Evolutionary conservation across 441 rosid species (phyloP).

Genomic region (Mallotus japonicus): DNA sequence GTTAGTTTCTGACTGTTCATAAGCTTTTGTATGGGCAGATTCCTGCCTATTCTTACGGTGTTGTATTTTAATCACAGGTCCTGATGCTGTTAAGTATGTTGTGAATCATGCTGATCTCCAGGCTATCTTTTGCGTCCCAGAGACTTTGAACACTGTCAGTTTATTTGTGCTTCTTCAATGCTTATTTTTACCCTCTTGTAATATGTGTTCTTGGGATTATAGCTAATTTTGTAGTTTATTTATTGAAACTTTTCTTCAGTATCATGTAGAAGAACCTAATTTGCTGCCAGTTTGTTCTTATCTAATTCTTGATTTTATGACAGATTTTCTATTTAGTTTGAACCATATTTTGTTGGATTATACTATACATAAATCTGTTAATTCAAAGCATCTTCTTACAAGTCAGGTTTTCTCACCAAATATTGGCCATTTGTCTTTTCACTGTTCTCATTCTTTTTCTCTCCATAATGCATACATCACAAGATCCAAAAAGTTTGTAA

Average conservation of each 20-base stretch:
- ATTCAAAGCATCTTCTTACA: no score
- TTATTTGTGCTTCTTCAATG: slow-evolving; percentile 19
- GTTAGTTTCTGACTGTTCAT: slow-evolving; percentile 32
- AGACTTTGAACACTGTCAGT: slow-evolving; percentile 74
- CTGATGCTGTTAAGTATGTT: slow-evolving; percentile 87
- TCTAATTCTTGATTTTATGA: no score
- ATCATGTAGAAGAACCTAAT: no score
- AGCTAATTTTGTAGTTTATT: neutral
- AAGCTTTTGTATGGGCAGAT: slow-evolving; percentile 10
- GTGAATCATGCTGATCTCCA: slow-evolving; percentile 82
- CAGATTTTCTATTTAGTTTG: no score
- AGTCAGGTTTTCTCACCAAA: no score
- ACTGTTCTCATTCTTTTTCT: neutral
- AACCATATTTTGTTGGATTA: no score
- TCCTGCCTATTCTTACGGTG: slow-evolving; percentile 14
- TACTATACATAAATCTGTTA: no score
- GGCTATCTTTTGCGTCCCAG: slow-evolving; percentile 87
- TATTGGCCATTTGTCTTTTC: no score
- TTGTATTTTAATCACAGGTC: slow-evolving; percentile 53
- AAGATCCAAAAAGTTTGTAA: neutral
- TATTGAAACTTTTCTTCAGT: no score
- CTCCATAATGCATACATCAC: neutral
- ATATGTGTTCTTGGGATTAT: neutral
- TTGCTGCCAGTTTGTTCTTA: no score
- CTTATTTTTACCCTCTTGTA: neutral